phyloP scores from a whole-genome alignment of 2,329 filamentous ascomycete species.

The Colletotrichum sp. region DNA sequence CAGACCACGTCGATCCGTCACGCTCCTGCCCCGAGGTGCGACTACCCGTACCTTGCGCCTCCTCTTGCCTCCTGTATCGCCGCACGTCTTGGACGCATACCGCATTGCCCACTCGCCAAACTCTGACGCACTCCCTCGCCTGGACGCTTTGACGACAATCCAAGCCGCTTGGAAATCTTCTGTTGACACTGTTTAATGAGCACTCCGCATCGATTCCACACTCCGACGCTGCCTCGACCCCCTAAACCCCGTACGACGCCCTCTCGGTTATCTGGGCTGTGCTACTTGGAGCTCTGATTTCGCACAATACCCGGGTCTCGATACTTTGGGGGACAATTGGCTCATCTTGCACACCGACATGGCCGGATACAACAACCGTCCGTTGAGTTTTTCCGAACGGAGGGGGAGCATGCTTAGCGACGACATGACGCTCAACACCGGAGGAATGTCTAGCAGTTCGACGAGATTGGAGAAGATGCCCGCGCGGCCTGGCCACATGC shows the following conservation, averaged over 20 bases:
- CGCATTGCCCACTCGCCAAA: not conserved
- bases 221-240: not conserved
- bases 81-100: not conserved
- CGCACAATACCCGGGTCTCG: not conserved
- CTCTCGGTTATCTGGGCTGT: not conserved
- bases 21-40: not conserved
- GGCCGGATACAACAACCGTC: conserved; percentile 47
- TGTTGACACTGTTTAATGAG: not conserved
- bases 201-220: not conserved
- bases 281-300: not conserved
- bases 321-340: not conserved
- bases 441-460: conserved; percentile 47
- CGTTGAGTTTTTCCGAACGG: conserved; percentile 66
- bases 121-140: not conserved
- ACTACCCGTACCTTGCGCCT: not conserved
- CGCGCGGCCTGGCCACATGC: conserved; percentile 47
- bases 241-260: not conserved
- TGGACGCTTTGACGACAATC: not conserved
- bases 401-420: conserved; percentile 63
- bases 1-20: not conserved
- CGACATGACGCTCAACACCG: conserved; percentile 60
- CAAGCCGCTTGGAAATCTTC: not conserved
- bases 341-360: conserved; percentile 30
- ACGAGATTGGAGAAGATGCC: conserved; percentile 57
- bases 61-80: not conserved